Conservation (phyloP, 139 green algal genomes). For the Gonium pectorale region DNA sequence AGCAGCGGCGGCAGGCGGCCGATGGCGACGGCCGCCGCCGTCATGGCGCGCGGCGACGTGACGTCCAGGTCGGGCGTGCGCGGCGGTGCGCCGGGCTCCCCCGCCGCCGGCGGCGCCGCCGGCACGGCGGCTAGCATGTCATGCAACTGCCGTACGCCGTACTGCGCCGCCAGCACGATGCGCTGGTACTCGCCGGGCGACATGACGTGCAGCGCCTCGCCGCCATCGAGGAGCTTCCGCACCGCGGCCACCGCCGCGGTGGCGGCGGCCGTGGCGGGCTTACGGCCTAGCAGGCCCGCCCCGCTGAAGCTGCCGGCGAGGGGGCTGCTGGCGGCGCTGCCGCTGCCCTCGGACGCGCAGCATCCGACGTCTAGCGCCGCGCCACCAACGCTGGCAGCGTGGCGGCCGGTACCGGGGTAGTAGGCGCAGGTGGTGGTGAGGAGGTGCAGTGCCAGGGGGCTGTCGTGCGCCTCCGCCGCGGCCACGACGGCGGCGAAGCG, state of each 20-base stretch:
- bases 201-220: constrained; percentile 19
- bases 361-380: not conserved
- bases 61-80: too few relatives aligned
- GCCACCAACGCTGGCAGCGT: constrained; percentile 28
- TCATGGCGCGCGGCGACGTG: not conserved
- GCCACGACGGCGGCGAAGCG: not conserved
- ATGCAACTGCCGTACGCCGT: constrained; percentile 34
- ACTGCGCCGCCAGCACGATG: constrained; percentile 12
- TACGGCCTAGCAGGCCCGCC: too few relatives aligned
- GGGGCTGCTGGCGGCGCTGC: not conserved
- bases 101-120: not conserved
- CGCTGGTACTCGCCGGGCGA: constrained; percentile 27
- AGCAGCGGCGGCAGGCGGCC: not conserved
- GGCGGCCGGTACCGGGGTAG: constrained; percentile 20
- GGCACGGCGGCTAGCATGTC: constrained; percentile 20
- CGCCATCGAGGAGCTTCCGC: not conserved
- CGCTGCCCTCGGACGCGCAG: too few relatives aligned
- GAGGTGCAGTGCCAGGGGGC: not conserved
- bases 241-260: not conserved
- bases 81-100: not conserved
- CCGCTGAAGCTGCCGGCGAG: not conserved
- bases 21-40: not conserved
- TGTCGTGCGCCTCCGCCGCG: constrained; percentile 21
- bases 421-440: not conserved
- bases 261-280: not conserved